Conservation (phyloP, 148 eudicot species). For the Bassia scoparia region DNA sequence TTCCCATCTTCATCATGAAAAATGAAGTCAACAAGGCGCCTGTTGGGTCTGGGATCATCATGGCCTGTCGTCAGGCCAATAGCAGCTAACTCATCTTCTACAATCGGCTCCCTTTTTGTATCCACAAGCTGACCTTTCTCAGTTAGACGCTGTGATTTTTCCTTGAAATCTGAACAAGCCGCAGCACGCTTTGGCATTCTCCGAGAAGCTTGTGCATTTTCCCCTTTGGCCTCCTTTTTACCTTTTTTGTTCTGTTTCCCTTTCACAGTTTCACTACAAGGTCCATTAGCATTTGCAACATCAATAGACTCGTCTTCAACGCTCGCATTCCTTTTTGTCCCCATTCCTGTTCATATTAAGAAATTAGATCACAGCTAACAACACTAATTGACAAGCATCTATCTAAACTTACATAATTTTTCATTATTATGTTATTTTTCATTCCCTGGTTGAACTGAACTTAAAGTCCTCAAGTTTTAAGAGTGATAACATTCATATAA, state of each 20-base stretch:
- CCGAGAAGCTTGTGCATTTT: conserved; percentile 40
- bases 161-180: conserved; percentile 78
- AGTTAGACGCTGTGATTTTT: conserved; percentile 45
- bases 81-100: conserved; percentile 69
- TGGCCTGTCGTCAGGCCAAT: conserved; percentile 65
- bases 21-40: conserved; percentile 70
- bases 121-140: conserved; percentile 53
- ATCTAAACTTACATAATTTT: background rate
- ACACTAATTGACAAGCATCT: background rate
- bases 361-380: background rate
- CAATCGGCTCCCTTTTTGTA: conserved; percentile 45
- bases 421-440: background rate
- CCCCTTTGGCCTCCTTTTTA: conserved; percentile 28
- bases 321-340: background rate
- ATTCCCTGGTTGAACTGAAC: background rate
- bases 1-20: conserved; percentile 77
- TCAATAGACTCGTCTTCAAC: background rate
- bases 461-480: background rate
- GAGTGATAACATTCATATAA: background rate
- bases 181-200: conserved; percentile 92
- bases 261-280: background rate
- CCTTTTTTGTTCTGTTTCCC: conserved; percentile 35
- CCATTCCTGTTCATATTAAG: background rate
- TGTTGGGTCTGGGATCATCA: conserved; percentile 62
- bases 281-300: background rate